A percentile compares a stretch with the other conserved stretches of the same genome.
phyloP scores from a whole-genome alignment of 495 filamentous ascomycete genomes.

The Hypoxylon rickii region DNA sequence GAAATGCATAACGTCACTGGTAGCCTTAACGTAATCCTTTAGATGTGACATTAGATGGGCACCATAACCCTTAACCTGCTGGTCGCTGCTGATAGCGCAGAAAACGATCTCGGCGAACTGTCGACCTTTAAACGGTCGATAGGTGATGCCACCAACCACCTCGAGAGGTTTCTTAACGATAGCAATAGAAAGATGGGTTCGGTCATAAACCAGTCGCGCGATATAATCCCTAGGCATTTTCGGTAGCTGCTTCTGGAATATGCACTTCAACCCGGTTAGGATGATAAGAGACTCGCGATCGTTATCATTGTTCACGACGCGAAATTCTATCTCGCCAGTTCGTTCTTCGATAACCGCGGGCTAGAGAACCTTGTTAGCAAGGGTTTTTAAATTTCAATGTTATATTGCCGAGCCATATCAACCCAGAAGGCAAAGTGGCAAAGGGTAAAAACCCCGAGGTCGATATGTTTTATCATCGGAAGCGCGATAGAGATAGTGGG shows the following conservation, averaged over 20 bases:
- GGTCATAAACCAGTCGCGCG: slow-evolving; percentile 93
- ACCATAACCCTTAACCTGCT: slow-evolving; percentile 98
- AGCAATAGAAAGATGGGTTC: slow-evolving; percentile 93
- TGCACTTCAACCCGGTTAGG: slow-evolving; percentile 93
- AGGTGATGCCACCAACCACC: slow-evolving; percentile 96
- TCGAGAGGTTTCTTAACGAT: slow-evolving; percentile 96
- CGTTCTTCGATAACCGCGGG: slow-evolving; percentile 93
- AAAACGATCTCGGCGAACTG: slow-evolving; percentile 98
- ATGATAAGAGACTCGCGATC: slow-evolving; percentile 88
- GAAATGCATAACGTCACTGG: slow-evolving; percentile 96
- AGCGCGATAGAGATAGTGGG: not conserved
- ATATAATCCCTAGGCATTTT: slow-evolving; percentile 99
- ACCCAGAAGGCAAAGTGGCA: too few relatives aligned
- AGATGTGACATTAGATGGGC: slow-evolving; percentile 97
- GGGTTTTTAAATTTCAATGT: not conserved
- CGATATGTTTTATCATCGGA: too few relatives aligned
- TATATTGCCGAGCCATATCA: too few relatives aligned
- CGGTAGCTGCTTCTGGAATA: slow-evolving; percentile 97
- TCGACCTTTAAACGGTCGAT: slow-evolving; percentile 89
- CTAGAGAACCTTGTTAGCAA: slow-evolving; percentile 43
- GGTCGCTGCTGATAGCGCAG: slow-evolving; percentile 95
- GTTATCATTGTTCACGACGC: slow-evolving; percentile 96
- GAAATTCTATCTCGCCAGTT: slow-evolving; percentile 94
- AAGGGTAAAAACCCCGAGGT: too few relatives aligned
- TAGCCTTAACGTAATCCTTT: slow-evolving; percentile 98